Evolutionary conservation across 2,329 filamentous ascomycete species (phyloP), one percentile per base, ranked within the genome.

Genomic region (Zasmidium citrigriseum): DNA sequence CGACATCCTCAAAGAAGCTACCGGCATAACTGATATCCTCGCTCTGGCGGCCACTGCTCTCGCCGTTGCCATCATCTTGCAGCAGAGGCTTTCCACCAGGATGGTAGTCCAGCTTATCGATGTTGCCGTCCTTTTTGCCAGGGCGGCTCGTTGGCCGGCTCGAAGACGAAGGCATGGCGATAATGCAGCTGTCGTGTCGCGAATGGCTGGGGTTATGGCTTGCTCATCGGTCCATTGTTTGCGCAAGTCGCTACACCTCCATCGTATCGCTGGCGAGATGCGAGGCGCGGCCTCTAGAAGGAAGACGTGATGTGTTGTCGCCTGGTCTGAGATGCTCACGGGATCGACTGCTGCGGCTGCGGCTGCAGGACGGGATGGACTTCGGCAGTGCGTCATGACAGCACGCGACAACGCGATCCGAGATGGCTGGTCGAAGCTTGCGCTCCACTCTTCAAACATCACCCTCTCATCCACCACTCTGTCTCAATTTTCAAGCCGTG

Each of bases 1-100:
- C 84, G 11, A 87, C 83, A 66, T 86, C 79, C 57, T 79, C 83
- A 69, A 87, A 82, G 69, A 88, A 82, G 72, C 75, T 80, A 59
- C 79, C 79, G 52, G 78, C 77, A 70, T 78, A 77, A 67, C 78
- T 80, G 57, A 71, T 76, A 58, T 75, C 73, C 58, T 76, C 73
- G 59, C 76, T 79, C 38, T 67, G 70, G 51, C 69, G 65, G 16
- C 71, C 68, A 25, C 61, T 62, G 52, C 50, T 57, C 50, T 64
- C 60, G 51, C 58, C 58, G 23, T 64, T 54, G 10, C 68, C 68
- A 21, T 67, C 67, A 45, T 73, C 67, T 52, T 70, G 70, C 11
- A 80, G 73, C 18, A 81, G 75, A 4, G 77, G 77, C 45, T 75
- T 64, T 64, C 73, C 61, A 66, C 72, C 63, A 57, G 73, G 70